These are phyloP conservation scores for Wolfiporia cocos DNA, from an alignment of 1,284 basidiomycete species.

Conservation along the genomic window DNA sequence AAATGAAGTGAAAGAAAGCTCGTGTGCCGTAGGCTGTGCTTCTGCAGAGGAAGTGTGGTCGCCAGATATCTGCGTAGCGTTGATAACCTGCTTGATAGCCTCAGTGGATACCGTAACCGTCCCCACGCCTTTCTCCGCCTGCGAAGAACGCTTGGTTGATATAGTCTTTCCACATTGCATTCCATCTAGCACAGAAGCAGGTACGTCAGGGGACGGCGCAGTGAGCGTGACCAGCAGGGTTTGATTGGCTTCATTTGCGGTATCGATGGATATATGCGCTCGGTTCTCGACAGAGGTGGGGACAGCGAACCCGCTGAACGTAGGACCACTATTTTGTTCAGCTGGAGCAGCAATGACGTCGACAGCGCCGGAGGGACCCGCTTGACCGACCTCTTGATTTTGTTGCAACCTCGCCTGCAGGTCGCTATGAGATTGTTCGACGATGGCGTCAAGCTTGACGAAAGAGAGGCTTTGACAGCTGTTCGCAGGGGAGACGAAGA, in stretches of 20 bases:
- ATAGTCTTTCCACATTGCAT: too few species aligned
- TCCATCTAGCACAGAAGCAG: too few species aligned
- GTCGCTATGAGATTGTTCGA: conserved; percentile 5
- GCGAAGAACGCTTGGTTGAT: too few species aligned
- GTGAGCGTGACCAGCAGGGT: too few species aligned
- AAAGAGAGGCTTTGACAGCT: not conserved
- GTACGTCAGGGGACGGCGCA: too few species aligned
- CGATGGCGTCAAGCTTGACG: conserved; percentile 4
- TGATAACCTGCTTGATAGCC: too few species aligned
- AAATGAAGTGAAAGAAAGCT: conserved; percentile 15
- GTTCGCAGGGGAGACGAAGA: not conserved
- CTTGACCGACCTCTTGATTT: not conserved
- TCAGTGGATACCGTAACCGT: too few species aligned
- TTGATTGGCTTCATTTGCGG: too few species aligned
- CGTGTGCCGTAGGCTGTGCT: not conserved
- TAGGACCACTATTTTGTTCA: not conserved
- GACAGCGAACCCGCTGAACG: not conserved
- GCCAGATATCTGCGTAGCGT: too few species aligned
- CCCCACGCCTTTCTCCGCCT: too few species aligned
- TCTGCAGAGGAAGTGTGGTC: not conserved
- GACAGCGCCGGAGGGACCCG: not conserved
- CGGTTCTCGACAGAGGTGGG: conserved; percentile 2
- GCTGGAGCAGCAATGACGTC: not conserved
- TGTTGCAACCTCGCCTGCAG: not conserved
- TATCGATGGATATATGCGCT: conserved; percentile 5